Conservation (phyloP, 2,329 filamentous ascomycete species). For the Diaporthe citri region DNA sequence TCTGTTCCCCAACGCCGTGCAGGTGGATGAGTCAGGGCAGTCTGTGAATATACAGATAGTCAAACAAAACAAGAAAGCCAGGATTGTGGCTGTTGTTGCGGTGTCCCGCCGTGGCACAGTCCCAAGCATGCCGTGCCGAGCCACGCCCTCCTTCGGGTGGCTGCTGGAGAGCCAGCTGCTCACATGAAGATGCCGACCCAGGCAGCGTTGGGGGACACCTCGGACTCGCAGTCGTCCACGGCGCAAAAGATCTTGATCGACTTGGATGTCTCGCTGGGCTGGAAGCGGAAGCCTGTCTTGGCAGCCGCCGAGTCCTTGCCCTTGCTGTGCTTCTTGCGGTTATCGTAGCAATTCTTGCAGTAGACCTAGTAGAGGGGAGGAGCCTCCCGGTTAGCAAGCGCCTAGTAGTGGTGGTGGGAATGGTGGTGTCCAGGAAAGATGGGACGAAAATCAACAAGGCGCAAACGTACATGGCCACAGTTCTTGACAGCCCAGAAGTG, state of each 20-base stretch:
- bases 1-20: constrained; percentile 32
- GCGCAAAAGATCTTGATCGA: constrained; percentile 62
- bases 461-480: constrained; percentile 84
- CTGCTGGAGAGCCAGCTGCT: constrained; percentile 36
- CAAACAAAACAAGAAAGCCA: constrained; percentile 8
- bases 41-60: constrained; percentile 22
- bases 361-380: constrained; percentile 64
- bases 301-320: constrained; percentile 42
- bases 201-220: constrained; percentile 65
- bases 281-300: constrained; percentile 53
- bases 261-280: constrained; percentile 46
- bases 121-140: background rate
- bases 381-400: background rate
- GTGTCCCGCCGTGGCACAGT: background rate
- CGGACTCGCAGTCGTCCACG: constrained; percentile 68
- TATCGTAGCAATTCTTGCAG: constrained; percentile 72
- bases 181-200: constrained; percentile 74
- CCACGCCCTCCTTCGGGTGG: background rate
- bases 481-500: constrained; percentile 93
- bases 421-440: background rate
- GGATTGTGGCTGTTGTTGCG: background rate
- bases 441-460: background rate
- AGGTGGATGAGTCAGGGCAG: constrained; percentile 16
- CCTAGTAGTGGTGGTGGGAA: background rate
- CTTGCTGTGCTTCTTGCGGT: constrained; percentile 58